phyloP scores from a whole-genome alignment of 345 rosid species.

The Arabidopsis arenosa region DNA sequence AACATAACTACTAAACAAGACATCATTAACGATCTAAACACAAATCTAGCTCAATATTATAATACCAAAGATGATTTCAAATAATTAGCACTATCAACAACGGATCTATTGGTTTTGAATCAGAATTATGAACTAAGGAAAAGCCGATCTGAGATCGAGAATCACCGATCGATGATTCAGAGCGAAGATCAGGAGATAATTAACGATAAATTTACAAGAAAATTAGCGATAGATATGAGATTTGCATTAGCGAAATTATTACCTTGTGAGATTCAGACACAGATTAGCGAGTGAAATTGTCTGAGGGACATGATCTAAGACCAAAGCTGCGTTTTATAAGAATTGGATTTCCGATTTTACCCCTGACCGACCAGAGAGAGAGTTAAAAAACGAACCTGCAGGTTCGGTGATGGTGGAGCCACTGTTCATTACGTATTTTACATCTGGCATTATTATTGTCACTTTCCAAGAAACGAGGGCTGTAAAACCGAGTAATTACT shows the following conservation, averaged over 20 bases:
- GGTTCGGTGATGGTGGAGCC: slow-evolving; percentile 31
- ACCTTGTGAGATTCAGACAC: slow-evolving; percentile 21
- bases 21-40: slow-evolving; percentile 1
- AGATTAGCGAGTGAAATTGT: slow-evolving; percentile 20
- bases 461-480: not conserved
- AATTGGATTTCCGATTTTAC: not conserved
- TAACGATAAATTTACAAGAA: not conserved
- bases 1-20: slow-evolving; percentile 4
- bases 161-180: not conserved
- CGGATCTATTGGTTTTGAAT: not conserved
- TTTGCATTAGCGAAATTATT: not conserved
- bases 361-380: slow-evolving; percentile 39
- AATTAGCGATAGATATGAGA: not conserved
- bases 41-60: not conserved
- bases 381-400: not conserved
- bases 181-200: not conserved
- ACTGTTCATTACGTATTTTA: not conserved
- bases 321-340: slow-evolving; percentile 3
- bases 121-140: slow-evolving; percentile 6
- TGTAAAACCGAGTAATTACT: no score
- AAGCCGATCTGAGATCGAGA: slow-evolving; percentile 21
- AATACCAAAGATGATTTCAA: no score
- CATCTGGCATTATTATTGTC: slow-evolving; percentile 9
- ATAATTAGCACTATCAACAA: no score
- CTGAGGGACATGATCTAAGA: slow-evolving; percentile 8